phyloP scores from a whole-genome alignment of 2,329 filamentous ascomycete species.

The Xylariaceae sp. region DNA sequence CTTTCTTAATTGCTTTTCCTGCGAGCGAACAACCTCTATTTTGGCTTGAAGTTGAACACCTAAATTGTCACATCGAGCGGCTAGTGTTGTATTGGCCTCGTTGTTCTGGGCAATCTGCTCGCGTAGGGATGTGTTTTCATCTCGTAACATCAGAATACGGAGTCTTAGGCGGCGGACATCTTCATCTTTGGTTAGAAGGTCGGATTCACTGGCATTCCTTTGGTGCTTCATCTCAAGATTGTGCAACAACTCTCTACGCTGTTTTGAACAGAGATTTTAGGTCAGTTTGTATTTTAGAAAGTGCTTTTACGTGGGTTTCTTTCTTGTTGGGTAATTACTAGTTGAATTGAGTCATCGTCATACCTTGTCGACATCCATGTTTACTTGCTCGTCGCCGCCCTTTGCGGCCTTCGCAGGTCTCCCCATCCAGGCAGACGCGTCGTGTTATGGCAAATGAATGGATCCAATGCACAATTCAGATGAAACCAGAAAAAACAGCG shows the following conservation, averaged over 20 bases:
- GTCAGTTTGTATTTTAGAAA: neutral
- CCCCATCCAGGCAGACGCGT: slow-evolving; percentile 31
- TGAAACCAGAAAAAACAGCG: neutral
- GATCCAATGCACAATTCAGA: neutral
- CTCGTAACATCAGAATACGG: slow-evolving; percentile 69
- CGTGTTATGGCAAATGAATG: neutral
- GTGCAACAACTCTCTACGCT: slow-evolving; percentile 52
- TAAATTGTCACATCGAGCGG: slow-evolving; percentile 44
- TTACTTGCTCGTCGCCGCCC: slow-evolving; percentile 36
- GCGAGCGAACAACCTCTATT: slow-evolving; percentile 46
- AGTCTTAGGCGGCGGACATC: slow-evolving; percentile 70
- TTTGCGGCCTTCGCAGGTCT: slow-evolving; percentile 32
- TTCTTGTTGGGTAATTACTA: neutral
- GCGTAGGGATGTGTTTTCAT: slow-evolving; percentile 72
- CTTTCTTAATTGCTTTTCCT: slow-evolving; percentile 52
- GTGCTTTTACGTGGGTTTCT: neutral
- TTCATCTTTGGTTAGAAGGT: slow-evolving; percentile 75
- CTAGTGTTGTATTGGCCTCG: slow-evolving; percentile 37
- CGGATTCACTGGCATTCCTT: slow-evolving; percentile 63
- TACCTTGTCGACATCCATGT: slow-evolving; percentile 44
- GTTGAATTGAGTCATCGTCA: neutral
- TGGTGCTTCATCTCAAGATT: slow-evolving; percentile 73
- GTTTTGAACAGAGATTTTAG: neutral
- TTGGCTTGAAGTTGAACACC: slow-evolving; percentile 47
- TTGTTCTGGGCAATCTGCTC: slow-evolving; percentile 54